Evolutionary conservation across 768 basidiomycete genomes (phyloP).

Genomic region (Serendipita sp.): DNA sequence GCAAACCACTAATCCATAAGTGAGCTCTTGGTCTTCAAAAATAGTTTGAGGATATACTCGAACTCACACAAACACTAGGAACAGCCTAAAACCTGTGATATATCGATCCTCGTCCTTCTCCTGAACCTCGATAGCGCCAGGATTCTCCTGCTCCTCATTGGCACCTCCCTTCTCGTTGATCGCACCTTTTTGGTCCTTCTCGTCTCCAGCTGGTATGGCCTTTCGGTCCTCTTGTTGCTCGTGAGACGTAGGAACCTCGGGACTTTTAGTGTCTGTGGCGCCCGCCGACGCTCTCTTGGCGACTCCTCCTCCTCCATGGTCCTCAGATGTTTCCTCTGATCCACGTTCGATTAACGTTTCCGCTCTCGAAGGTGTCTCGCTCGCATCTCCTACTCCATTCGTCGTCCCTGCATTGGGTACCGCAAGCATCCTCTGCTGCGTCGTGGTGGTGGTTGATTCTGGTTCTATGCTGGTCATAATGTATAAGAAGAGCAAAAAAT

Average conservation of each 20-base stretch:
- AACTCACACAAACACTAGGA: constrained; percentile 3
- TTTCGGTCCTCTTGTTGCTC: neutral
- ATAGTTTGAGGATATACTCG: neutral
- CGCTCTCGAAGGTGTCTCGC: neutral
- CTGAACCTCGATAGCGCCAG: neutral
- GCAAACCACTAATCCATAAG: neutral
- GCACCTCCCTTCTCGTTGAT: neutral
- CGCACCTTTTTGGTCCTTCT: neutral
- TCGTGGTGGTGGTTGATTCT: too few relatives aligned
- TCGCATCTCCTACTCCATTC: too few relatives aligned
- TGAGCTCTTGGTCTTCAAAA: neutral
- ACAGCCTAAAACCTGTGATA: neutral
- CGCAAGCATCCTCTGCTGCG: too few relatives aligned
- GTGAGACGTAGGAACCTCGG: neutral
- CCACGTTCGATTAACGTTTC: neutral
- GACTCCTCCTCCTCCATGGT: neutral
- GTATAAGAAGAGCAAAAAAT: too few relatives aligned
- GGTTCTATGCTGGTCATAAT: too few relatives aligned
- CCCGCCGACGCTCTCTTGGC: neutral
- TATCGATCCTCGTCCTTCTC: neutral
- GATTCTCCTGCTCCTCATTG: neutral
- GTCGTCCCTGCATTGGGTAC: too few relatives aligned
- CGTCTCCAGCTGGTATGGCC: neutral
- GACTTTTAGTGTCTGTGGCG: neutral
- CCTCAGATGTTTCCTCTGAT: neutral